Evolutionary conservation across 352 stramenopile genomes (phyloP).

Genomic region (Pythium diclinum): DNA sequence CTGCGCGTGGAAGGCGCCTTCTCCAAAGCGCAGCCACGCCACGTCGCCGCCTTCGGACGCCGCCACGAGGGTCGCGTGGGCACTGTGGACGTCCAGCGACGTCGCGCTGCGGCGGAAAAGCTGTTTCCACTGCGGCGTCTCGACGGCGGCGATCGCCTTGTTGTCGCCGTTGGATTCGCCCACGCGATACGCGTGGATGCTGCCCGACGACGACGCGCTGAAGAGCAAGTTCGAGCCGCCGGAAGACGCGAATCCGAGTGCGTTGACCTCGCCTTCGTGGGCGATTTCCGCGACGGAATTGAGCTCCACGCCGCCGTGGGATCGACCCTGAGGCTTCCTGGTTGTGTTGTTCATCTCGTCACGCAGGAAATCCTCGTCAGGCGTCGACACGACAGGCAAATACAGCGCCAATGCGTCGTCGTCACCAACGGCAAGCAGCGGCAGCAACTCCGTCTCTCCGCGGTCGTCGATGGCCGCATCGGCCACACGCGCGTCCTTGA

Average conservation of each 20-base stretch:
- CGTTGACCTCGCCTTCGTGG: slow-evolving; percentile 62
- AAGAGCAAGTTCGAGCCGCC: slow-evolving; percentile 53
- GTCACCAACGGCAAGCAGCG: slow-evolving; percentile 55
- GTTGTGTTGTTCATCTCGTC: slow-evolving; percentile 26
- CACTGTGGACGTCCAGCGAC: slow-evolving; percentile 54
- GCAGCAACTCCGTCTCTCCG: slow-evolving; percentile 33
- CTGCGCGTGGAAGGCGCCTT: slow-evolving; percentile 16
- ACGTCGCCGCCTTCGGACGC: slow-evolving; percentile 51
- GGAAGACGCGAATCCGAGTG: slow-evolving; percentile 46
- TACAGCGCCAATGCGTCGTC: slow-evolving; percentile 53
- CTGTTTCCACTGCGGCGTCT: slow-evolving; percentile 59
- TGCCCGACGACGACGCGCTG: slow-evolving; percentile 54
- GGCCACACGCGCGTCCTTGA: slow-evolving; percentile 47
- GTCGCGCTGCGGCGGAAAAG: slow-evolving; percentile 48
- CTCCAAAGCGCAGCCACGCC: slow-evolving; percentile 68
- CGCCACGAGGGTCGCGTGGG: slow-evolving; percentile 45
- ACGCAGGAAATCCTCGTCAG: slow-evolving; percentile 43
- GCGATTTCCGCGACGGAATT: slow-evolving; percentile 40
- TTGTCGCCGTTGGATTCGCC: slow-evolving; percentile 16
- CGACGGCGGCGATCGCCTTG: slow-evolving; percentile 17
- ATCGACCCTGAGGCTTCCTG: background rate
- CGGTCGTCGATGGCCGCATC: background rate
- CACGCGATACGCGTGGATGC: slow-evolving; percentile 44
- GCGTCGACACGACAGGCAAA: slow-evolving; percentile 41
- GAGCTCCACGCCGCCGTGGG: slow-evolving; percentile 35